Base-by-base conservation (phyloP, 1,139 yeast species). In the Saccharomyces uvarum region DNA sequence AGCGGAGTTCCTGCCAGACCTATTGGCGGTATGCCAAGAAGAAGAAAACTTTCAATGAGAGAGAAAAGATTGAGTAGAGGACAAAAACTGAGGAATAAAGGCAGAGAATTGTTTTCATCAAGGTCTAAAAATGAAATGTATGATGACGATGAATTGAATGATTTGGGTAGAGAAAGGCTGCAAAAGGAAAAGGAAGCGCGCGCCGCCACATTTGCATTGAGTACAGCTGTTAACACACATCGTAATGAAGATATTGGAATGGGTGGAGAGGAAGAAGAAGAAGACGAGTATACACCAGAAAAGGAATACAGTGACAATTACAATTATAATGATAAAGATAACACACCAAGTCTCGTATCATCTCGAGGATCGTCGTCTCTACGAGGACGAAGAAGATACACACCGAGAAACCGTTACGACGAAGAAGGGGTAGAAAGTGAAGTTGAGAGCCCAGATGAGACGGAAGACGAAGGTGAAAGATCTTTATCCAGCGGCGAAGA, bases 1-100 rank as follows among this genome's bases (percentile, higher is more conserved):
- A 80, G 84, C 63, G 88, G 89, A 26, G 71, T 80, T 24, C 83
- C 84, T 50, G 86, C 81, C n/a, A 79, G 83, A 61, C 93, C 95
- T 1, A 88, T 88, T 2, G 95, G 95, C 48, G 95, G 93, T 33
- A 87, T 87, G 67, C 77, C 74, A 56, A 73, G 85, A 63, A 76
- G 71, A 73, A 66, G 73, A 62, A 66, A 75, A 62, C 19, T 19
- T 3, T 8, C 44, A 38, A 38, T 19, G 13, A 70, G 75, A 69
- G 65, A 70, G 69, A 64, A 70, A 67, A 61, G 69, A 69, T 61
- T 66, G 70, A 63, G 73, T 70, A 63, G 70, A 73, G 62, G 74
- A 72, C 54, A 69, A 70, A 55, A 28, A 53, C 46, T n/a, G 47
- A 38, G 28, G 51, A 54, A 44, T 38, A 54, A 64, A 61, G 50